A percentile compares a stretch with the other conserved stretches of the same genome.
phyloP scores from a whole-genome alignment of 2,329 filamentous ascomycete genomes.

The Epichloe sp. region DNA sequence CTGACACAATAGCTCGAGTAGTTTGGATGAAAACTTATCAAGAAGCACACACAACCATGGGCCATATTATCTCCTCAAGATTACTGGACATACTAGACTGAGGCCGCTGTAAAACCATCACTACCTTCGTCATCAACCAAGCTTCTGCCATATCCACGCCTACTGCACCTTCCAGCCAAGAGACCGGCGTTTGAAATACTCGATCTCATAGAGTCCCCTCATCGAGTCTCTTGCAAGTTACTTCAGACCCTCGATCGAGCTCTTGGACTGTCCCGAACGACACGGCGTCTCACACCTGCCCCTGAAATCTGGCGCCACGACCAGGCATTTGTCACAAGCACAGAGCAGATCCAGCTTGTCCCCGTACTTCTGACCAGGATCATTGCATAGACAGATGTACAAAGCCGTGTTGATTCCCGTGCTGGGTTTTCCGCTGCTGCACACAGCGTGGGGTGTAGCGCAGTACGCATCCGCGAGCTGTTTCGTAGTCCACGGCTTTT shows the following conservation, averaged over 20 bases:
- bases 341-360: conserved; percentile 24
- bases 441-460: conserved; percentile 22
- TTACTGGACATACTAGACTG: too few species aligned
- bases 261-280: conserved; percentile 10
- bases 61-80: too few species aligned
- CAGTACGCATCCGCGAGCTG: conserved; percentile 24
- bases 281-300: conserved; percentile 27
- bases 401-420: conserved; percentile 20
- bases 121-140: too few species aligned
- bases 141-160: too few species aligned
- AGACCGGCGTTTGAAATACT: too few species aligned
- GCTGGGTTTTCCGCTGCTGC: conserved; percentile 16
- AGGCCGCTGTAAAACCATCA: too few species aligned
- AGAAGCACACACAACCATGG: too few species aligned
- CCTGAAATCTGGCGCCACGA: conserved; percentile 25
- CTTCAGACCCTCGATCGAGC: not conserved
- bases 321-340: conserved; percentile 26
- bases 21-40: too few species aligned
- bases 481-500: conserved; percentile 20
- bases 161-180: too few species aligned
- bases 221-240: not conserved
- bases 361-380: conserved; percentile 19
- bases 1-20: too few species aligned
- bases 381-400: conserved; percentile 26
- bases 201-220: too few species aligned